These are phyloP conservation scores for Pseudogymnoascus sp. DNA, from an alignment of 2,329 filamentous ascomycete genomes.

Conservation along the genomic window DNA sequence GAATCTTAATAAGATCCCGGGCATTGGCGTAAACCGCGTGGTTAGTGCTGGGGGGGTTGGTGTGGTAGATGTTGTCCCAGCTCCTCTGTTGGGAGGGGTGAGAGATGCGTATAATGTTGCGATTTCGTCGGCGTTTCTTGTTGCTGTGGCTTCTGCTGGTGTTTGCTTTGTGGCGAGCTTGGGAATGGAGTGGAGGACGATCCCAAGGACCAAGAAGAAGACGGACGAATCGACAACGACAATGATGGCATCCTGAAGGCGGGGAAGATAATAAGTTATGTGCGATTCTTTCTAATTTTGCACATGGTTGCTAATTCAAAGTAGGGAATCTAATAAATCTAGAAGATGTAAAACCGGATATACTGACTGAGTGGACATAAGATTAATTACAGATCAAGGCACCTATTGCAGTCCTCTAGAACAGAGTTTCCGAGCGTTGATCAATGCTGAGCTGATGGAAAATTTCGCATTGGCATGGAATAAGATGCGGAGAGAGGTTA, in stretches of 20 bases:
- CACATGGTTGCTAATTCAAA: too few species aligned
- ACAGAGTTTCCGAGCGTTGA: too few species aligned
- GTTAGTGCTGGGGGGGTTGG: not conserved
- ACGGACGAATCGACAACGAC: not conserved
- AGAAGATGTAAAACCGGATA: too few species aligned
- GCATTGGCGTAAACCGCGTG: not conserved
- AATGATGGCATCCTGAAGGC: not conserved
- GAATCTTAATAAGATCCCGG: not conserved
- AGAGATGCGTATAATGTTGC: not conserved
- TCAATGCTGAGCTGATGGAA: too few species aligned
- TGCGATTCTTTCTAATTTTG: not conserved
- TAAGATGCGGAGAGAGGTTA: not conserved
- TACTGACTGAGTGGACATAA: too few species aligned
- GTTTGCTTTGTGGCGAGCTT: not conserved
- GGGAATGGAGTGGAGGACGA: not conserved
- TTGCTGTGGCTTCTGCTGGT: not conserved
- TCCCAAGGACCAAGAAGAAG: not conserved
- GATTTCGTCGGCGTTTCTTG: not conserved
- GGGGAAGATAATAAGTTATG: not conserved
- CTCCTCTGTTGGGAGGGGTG: not conserved
- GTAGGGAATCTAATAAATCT: too few species aligned
- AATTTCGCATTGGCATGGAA: too few species aligned
- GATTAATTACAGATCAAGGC: too few species aligned
- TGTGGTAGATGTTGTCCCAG: not conserved
- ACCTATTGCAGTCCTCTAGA: too few species aligned